Conservation (phyloP, 805 yeast species). For the Cyberlindnera xylosilytica region DNA sequence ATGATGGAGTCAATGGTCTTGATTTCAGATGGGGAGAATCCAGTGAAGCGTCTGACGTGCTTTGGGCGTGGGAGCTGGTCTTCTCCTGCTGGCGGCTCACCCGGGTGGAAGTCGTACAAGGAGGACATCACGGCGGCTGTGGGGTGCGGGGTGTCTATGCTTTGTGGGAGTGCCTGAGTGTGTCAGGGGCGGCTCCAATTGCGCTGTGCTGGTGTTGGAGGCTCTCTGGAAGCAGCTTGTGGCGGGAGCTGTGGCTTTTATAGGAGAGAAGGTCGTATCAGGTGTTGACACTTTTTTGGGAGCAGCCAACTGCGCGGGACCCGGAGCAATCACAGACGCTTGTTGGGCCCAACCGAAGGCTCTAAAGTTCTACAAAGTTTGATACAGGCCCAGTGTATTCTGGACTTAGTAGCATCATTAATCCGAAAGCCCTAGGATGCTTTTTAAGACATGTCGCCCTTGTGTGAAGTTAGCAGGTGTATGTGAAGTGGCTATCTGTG, state of each 20-base stretch:
- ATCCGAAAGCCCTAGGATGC: too few relatives aligned
- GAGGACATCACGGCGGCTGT: not conserved
- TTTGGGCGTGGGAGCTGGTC: constrained; percentile 32
- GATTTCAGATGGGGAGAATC: constrained; percentile 88
- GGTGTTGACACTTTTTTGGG: constrained; percentile 6
- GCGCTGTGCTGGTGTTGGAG: not conserved
- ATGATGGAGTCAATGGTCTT: constrained; percentile 77
- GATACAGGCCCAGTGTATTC: too few relatives aligned
- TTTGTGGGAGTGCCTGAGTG: not conserved
- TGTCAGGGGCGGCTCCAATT: not conserved
- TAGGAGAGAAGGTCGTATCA: not conserved
- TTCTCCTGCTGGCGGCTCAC: constrained; percentile 11
- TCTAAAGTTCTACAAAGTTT: too few relatives aligned
- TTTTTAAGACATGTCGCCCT: too few relatives aligned
- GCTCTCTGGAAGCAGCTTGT: not conserved
- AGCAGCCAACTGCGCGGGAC: constrained; percentile 1
- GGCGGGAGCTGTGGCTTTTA: not conserved
- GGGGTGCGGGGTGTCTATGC: not conserved
- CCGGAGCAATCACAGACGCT: not conserved
- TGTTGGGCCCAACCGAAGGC: too few relatives aligned
- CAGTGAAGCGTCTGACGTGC: constrained; percentile 78
- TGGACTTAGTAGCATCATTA: too few relatives aligned
- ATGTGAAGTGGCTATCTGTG: too few relatives aligned
- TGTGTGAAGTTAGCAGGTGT: too few relatives aligned
- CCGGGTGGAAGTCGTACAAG: constrained; percentile 15